Base-by-base conservation (phyloP, 768 basidiomycete genomes). In the Coprinopsis marcescibilis region DNA sequence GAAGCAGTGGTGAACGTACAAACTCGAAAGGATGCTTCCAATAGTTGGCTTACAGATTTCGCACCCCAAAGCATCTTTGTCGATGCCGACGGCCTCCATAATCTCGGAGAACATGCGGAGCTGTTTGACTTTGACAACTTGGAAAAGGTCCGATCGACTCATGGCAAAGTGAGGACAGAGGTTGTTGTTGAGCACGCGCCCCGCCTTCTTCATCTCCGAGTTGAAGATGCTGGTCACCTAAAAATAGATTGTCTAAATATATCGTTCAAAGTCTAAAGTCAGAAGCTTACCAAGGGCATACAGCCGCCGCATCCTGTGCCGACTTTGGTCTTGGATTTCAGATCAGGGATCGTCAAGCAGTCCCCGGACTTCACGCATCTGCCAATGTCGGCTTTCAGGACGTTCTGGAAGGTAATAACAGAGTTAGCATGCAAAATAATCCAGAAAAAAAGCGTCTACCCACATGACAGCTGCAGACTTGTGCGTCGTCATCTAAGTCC, bases 251-350 rank as follows among this genome's bases (percentile, higher is more conserved):
- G 20, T 19, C 35, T 36, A 36, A 17, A 17, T 10, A 36, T 36
- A 17, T 7, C 35, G 26, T 30, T 40, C 26, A 20, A n/a, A n/a
- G n/a, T n/a, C n/a, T n/a, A n/a, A n/a, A n/a, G n/a, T n/a, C n/a
- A n/a, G n/a, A n/a, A n/a, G n/a, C 55, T 2, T 33, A 55, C 59
- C 36, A 85, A 65, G 3, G 85, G 85, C 46, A 83, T 64, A 56
- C 84, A 87, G 36, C 85, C 86, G 34, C 85, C 84, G 52, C 85
- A 88, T 1, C 85, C 85, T 1, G 79, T 78, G 3, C 83, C 83
- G 4, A 71, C 77, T 60, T 87, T 89, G 4, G 85, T 86, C 60
- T 78, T 77, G 23, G 61, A 52, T 60, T 85, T 86, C 52, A 87
- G 61, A 36, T 71, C 76, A 3, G 57, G 67, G n/a, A 87, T 56